Evolutionary conservation across 2,329 filamentous ascomycete species (phyloP), one percentile per base, ranked within the genome.

Genomic region (Colletotrichum endophyticum): DNA sequence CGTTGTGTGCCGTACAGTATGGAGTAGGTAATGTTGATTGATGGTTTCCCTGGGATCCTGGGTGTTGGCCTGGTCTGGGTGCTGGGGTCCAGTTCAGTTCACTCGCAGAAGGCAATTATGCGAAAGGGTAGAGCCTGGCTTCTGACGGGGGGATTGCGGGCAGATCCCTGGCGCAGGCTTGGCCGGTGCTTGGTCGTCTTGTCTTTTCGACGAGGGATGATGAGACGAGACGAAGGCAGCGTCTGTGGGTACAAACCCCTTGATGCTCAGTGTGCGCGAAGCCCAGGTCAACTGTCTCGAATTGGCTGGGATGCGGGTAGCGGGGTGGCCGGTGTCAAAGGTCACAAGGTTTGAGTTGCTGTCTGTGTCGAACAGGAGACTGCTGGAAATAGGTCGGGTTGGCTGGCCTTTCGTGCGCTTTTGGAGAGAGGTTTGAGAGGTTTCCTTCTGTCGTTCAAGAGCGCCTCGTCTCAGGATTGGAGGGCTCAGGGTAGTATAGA

Each of bases 161-260:
- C 66, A 74, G 62, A 76, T 74, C 74, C 74, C 71, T 70, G 74
- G 59, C 64, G 25, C n/a, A 25, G 59, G 64, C 74, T 74, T 76
- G 64, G 73, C 57, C 36, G 70, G 73, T 69, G 73, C 73, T 73
- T 76, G 74, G 59, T 74, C 70, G 70, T 76, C 74, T 66, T 74
- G 74, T 74, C 70, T 74, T 67, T 56, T 63, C 72, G 70, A 74
- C 27, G 64, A 70, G 59, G 59, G 69, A 71, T 59, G 59, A 76
- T 76, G 74, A 76, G 74, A 73, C 73, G 73, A 76, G 73, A 76
- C 74, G 70, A 74, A 76, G 70, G 66, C 70, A 70, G 49, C 49
- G 74, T 76, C 70, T 73, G 74, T 76, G 74, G 74, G 71, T 63
- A 70, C 32, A 36, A 32, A 56, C 73, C 73, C 73, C 74, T 76